Evolutionary conservation across 495 filamentous ascomycete genomes (phyloP).

Genomic region (Podospora appendiculata): DNA sequence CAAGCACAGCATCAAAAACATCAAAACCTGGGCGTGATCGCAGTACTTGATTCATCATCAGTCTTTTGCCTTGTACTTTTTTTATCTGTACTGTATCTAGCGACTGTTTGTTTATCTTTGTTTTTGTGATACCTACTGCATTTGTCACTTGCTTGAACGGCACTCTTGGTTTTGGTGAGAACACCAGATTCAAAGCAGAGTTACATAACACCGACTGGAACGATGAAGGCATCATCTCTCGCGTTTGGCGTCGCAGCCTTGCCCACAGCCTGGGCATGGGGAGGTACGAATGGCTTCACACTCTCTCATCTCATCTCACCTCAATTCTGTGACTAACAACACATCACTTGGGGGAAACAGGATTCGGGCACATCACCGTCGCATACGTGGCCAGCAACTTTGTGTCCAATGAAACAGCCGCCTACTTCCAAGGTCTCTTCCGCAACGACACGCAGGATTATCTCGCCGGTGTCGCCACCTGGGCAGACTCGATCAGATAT

Average conservation of each 20-base stretch:
- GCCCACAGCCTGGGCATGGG: slow-evolving; percentile 17
- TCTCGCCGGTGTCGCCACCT: slow-evolving; percentile 53
- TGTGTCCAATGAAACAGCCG: slow-evolving; percentile 28
- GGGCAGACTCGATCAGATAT: slow-evolving; percentile 57
- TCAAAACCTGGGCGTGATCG: too few relatives aligned
- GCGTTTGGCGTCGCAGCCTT: slow-evolving; percentile 11
- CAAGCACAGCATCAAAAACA: too few relatives aligned
- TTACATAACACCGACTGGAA: neutral
- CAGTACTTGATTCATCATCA: too few relatives aligned
- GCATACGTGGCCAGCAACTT: slow-evolving; percentile 45
- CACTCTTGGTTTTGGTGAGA: neutral
- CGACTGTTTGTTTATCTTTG: too few relatives aligned
- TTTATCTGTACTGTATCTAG: too few relatives aligned
- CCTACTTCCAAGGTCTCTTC: slow-evolving; percentile 36
- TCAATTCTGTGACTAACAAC: neutral
- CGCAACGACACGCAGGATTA: slow-evolving; percentile 41
- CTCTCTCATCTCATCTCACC: neutral
- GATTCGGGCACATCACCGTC: slow-evolving; percentile 54
- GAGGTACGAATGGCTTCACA: slow-evolving; percentile 12
- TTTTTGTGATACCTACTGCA: neutral
- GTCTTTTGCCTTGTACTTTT: too few relatives aligned
- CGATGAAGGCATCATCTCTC: slow-evolving; percentile 20
- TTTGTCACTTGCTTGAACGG: neutral
- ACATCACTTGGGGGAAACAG: slow-evolving; percentile 13
- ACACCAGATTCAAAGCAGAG: neutral